Evolutionary conservation across 1,139 yeast genomes (phyloP).

Genomic region (Debaryomyces coudertii): DNA sequence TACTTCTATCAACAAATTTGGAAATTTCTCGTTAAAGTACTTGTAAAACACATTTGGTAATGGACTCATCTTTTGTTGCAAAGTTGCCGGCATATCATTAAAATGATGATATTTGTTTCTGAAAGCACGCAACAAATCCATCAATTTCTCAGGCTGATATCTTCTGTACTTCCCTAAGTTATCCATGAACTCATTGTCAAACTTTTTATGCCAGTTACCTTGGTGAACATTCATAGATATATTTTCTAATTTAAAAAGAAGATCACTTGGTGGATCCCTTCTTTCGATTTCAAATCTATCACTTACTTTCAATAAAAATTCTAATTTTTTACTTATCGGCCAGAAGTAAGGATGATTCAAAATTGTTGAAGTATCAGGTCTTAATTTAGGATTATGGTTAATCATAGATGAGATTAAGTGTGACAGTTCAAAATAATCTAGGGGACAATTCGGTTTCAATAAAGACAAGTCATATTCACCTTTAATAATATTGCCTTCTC

Average conservation of each 20-base stretch:
- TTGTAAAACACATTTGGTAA: constrained; percentile 81
- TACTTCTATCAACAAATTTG: constrained; percentile 73
- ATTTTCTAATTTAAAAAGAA: constrained; percentile 62
- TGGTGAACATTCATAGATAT: constrained; percentile 55
- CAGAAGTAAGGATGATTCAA: constrained; percentile 89
- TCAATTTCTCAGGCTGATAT: constrained; percentile 73
- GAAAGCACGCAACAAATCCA: constrained; percentile 86
- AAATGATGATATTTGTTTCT: constrained; percentile 93
- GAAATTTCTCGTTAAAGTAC: constrained; percentile 76
- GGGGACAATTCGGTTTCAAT: constrained; percentile 42
- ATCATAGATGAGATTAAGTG: constrained; percentile 80
- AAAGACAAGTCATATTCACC: constrained; percentile 61
- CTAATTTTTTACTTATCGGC: constrained; percentile 73
- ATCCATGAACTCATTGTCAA: constrained; percentile 72
- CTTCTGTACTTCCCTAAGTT: constrained; percentile 90
- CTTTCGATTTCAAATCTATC: constrained; percentile 89
- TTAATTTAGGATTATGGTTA: constrained; percentile 58
- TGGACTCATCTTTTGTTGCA: constrained; percentile 68
- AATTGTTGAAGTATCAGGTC: constrained; percentile 74
- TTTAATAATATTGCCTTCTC: constrained; percentile 87
- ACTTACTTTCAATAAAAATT: constrained; percentile 81
- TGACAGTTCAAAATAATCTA: constrained; percentile 63
- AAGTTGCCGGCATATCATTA: constrained; percentile 76
- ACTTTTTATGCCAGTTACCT: constrained; percentile 77
- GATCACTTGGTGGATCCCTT: constrained; percentile 81